Base-by-base conservation (phyloP, 495 filamentous ascomycete species). In the Penicillium alfredii region DNA sequence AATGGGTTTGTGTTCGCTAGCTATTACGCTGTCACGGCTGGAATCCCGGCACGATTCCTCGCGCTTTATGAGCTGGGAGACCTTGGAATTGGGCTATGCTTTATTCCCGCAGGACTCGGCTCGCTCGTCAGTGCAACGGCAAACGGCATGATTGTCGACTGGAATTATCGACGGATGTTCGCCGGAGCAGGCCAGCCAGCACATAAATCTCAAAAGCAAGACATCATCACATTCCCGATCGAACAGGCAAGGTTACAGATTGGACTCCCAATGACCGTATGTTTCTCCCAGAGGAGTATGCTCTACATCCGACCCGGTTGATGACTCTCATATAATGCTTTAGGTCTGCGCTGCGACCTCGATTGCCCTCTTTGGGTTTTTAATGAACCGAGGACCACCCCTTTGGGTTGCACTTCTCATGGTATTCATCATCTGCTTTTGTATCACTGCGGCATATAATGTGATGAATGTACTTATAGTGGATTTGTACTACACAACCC, bases 81-180 rank as follows among this genome's bases (percentile, higher is more conserved):
- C 21, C 28, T 69, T 0, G 40, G 50, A 19, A 58, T 69, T 19
- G 64, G 67, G 2, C 44, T 67, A 6, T 40, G 53, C 25, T 68
- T 57, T 15, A 53, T 62, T 3, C 60, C 69, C 0, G 50, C 60
- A 4, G 63, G 60, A 0, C 12, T 59, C 0, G 63, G 89, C 27
- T 88, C 86, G 19, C 74, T 94, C 3, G 6, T 52, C 16, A 50
- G 88, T 82, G 54, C 86, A 75, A 49, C 82, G 82, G 49, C 86
- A 44, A 87, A 90, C 61, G 89, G 88, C 39, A 78, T 87, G 55
- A 27, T 72, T 2, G 48, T 77, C 2, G 70, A 76, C 40, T 69
- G 66, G 63, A 69, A 73, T 33, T 74, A 67, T 37, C 51, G 63
- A 8, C 60, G 63, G 9, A 40, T 55, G 16, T 53, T 53, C 11